Base-by-base conservation (phyloP, 2,329 filamentous ascomycete species). In the Fusarium robinianum region DNA sequence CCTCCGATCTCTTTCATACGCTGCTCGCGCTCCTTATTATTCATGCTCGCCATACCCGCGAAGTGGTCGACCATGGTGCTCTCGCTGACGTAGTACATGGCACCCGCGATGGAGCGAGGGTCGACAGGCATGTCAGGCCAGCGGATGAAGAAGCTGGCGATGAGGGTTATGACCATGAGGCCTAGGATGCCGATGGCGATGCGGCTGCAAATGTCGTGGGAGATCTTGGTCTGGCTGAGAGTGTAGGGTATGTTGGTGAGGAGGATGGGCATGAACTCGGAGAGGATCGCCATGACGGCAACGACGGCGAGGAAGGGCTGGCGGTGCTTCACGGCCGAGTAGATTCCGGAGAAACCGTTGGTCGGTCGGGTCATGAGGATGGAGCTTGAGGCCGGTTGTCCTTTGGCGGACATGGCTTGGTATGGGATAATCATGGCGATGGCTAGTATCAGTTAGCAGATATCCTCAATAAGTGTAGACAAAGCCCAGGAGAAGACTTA, bases 261-360 rank as follows among this genome's bases (percentile, higher is more conserved):
- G 2, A 75, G 63, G 14, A 78, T 63, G 2, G 75, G 76, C n/a
- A 79, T 68, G 33, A 77, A 70, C 34, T 79, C 75, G 15, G 74
- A 68, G 3, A 77, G 62, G 15, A 78, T 67, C 4, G 72, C 65
- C 32, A 72, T 70, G 5, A 70, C 49, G 1, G 72, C 68, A 8
- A 73, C 67, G 9, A 68, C 40, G 16, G 69, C 63, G 1, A 75
- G 64, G 45, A 74, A 74, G 6, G 51, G 66, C 63, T 47, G 57
- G 3, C 52, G 34, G n/a, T 61, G 54, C 25, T 60, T 61, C 18
- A 58, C 3, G 0, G 60, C 56, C 3, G 57, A 57, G 51, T 55
- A 61, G 12, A 79, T 46, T 1, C 73, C 75, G 1, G 68, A 72
- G 24, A 77, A 73, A 3, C 70, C 68, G 41, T 77, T 76, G 0